Percentiles rank a stretch among this genome's conserved stretches.
These are phyloP conservation scores for Leccinum subgranulosum DNA, from an alignment of 768 basidiomycete species.

Conservation along the genomic window DNA sequence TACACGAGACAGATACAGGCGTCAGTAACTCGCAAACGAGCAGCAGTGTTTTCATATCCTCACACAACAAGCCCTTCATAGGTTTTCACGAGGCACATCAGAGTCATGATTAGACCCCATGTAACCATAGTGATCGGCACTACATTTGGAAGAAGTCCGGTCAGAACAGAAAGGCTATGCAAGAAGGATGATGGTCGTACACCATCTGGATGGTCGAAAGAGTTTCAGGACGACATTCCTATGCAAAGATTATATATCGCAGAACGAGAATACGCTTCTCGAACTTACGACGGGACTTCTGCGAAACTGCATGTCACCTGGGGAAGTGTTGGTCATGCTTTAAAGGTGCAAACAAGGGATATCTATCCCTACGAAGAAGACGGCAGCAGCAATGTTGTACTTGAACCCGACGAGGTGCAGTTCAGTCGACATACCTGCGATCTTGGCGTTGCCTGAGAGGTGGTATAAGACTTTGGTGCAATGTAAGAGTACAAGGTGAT, in stretches of 20 bases:
- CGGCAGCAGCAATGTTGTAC: conserved; percentile 38
- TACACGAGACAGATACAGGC: conserved; percentile 7
- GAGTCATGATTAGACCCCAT: conserved; percentile 39
- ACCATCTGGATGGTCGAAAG: conserved; percentile 34
- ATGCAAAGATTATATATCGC: conserved; percentile 1
- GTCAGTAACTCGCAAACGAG: not conserved
- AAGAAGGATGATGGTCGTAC: conserved; percentile 16
- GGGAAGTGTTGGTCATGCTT: not conserved
- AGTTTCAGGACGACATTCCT: conserved; percentile 40
- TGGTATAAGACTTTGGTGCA: not conserved
- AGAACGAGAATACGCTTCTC: not conserved
- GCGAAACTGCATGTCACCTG: conserved; percentile 36
- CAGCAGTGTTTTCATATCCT: conserved; percentile 1
- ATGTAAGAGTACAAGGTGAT: not conserved
- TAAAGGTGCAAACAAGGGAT: not conserved
- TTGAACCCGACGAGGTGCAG: conserved; percentile 32
- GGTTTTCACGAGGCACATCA: conserved; percentile 37
- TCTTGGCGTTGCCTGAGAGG: conserved; percentile 38
- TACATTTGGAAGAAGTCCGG: conserved; percentile 19
- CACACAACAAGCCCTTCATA: conserved; percentile 32
- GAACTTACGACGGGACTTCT: conserved; percentile 38
- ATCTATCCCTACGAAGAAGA: conserved; percentile 36
- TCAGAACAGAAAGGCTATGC: conserved; percentile 2
- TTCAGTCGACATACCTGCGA: conserved; percentile 44
- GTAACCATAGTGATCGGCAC: conserved; percentile 38